These are phyloP conservation scores for Leptodermis oblonga DNA, from an alignment of 257 asterid species.

Conservation along the genomic window DNA sequence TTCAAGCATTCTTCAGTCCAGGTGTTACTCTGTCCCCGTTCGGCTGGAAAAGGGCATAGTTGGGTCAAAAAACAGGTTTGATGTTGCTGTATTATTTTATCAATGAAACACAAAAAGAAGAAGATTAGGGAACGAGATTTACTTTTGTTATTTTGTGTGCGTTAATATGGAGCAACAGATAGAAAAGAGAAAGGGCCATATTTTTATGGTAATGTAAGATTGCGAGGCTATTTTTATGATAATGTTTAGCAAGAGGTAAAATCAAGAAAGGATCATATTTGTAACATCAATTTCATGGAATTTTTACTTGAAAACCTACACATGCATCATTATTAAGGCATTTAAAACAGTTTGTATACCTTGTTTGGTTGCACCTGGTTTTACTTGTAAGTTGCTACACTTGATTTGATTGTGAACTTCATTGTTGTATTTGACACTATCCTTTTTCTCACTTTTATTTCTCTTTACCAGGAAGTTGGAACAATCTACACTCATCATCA, in stretches of 20 bases:
- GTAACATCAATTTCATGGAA: too few relatives aligned
- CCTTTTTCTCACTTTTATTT: slow-evolving; percentile 3
- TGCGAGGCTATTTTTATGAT: not conserved
- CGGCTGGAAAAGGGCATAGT: slow-evolving; percentile 74
- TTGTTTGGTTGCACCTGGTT: not conserved
- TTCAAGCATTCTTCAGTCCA: slow-evolving; percentile 91
- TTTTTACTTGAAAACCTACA: too few relatives aligned
- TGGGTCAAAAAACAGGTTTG: slow-evolving; percentile 64
- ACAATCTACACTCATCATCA: slow-evolving; percentile 96
- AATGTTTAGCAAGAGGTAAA: not conserved
- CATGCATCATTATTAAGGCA: not conserved
- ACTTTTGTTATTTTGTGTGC: not conserved
- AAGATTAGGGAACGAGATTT: not conserved
- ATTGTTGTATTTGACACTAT: not conserved
- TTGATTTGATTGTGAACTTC: not conserved
- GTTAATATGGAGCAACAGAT: not conserved
- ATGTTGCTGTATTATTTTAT: not conserved
- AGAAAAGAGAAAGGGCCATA: not conserved
- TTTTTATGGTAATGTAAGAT: not conserved
- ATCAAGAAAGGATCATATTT: too few relatives aligned
- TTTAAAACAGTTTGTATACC: not conserved
- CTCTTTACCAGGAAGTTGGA: slow-evolving; percentile 65
- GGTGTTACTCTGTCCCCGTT: slow-evolving; percentile 74
- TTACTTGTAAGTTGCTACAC: not conserved
- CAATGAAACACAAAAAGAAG: not conserved